These are phyloP conservation scores for Ogataea sp. DNA, from an alignment of 805 yeast species.

Conservation along the genomic window DNA sequence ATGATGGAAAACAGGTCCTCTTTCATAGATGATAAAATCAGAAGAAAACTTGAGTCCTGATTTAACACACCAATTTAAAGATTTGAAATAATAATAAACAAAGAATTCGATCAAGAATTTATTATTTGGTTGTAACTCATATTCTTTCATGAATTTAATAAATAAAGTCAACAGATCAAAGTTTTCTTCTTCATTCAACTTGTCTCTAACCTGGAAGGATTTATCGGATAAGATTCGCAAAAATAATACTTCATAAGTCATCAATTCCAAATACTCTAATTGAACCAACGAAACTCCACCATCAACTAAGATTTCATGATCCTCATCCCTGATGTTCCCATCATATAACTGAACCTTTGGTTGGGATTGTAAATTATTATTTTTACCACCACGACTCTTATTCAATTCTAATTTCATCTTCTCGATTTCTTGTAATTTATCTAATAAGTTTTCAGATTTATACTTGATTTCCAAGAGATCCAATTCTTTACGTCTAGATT, in stretches of 20 bases:
- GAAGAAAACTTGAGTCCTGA: constrained; percentile 90
- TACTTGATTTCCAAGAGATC: constrained; percentile 38
- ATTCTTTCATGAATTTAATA: constrained; percentile 7
- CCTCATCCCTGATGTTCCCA: constrained; percentile 25
- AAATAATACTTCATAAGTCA: constrained; percentile 71
- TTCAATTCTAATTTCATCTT: constrained; percentile 23
- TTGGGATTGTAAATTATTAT: constrained; percentile 20
- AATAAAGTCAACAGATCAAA: no score
- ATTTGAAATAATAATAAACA: constrained; percentile 79
- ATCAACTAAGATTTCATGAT: constrained; percentile 23
- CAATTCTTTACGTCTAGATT: constrained; percentile 52
- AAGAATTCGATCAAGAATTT: constrained; percentile 49
- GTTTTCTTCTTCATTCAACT: no score
- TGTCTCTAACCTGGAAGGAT: no score
- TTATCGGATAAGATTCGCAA: constrained; percentile 37
- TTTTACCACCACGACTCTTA: constrained; percentile 9
- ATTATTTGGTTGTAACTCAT: constrained; percentile 17
- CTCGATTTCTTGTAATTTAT: constrained; percentile 28
- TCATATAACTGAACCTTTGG: background rate
- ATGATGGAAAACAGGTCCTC: constrained; percentile 95
- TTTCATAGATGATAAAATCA: constrained; percentile 71
- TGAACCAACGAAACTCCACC: constrained; percentile 13
- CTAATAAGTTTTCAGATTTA: constrained; percentile 13
- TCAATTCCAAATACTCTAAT: constrained; percentile 54
- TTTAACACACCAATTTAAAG: constrained; percentile 91